Evolutionary conservation across 352 stramenopile genomes (phyloP).

Genomic region (Pythium sukuiense): DNA sequence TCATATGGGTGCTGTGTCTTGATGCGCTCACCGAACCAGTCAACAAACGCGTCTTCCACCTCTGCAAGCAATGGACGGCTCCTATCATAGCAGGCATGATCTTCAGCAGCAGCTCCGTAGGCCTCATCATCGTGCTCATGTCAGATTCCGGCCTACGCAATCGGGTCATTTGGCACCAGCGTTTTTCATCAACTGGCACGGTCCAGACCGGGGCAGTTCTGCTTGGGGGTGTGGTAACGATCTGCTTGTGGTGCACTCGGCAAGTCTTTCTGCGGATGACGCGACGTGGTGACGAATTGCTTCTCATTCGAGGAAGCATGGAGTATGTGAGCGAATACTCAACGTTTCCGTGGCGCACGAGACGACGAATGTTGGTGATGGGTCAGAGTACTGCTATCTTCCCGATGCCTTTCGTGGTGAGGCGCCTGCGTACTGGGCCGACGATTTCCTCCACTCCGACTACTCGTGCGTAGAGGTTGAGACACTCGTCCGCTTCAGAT

Average conservation of each 20-base stretch:
- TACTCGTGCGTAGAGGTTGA: background rate
- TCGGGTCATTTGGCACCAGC: constrained; percentile 9
- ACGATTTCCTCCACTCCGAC: background rate
- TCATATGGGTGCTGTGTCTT: constrained; percentile 5
- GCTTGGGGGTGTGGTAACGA: background rate
- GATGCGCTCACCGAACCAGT: constrained; percentile 10
- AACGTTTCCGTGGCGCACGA: background rate
- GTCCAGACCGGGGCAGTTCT: constrained; percentile 5
- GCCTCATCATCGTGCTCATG: constrained; percentile 3
- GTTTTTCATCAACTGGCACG: background rate
- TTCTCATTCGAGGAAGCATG: background rate
- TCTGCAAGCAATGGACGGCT: constrained; percentile 12
- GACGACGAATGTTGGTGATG: background rate
- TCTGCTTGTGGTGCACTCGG: constrained; percentile 2
- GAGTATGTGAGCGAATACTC: background rate
- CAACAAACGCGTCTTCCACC: constrained; percentile 5
- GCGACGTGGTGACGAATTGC: background rate
- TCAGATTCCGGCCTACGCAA: background rate
- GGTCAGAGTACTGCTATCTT: background rate
- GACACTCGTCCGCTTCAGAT: background rate
- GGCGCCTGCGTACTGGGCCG: background rate
- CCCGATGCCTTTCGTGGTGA: background rate
- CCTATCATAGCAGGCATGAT: constrained; percentile 5
- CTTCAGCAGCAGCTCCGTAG: background rate
- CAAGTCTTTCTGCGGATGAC: background rate